Conservation (phyloP, 352 stramenopile species). For the Phytopythium vexans region DNA sequence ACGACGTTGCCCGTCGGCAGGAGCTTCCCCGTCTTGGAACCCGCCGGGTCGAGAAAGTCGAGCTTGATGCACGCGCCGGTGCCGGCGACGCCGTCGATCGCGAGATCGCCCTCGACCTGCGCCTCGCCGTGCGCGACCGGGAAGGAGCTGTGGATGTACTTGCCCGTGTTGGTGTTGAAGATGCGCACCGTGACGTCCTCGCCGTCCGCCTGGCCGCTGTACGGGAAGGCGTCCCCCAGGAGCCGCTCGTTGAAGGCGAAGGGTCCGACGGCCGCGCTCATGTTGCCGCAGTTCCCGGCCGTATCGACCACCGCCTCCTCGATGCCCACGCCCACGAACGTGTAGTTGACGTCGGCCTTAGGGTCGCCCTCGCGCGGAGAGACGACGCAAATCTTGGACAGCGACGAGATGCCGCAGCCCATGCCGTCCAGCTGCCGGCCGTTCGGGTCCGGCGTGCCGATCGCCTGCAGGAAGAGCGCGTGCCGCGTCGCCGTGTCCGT, state of each 20-base stretch:
- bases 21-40: constrained; percentile 8
- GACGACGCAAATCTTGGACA: constrained; percentile 7
- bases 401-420: constrained; percentile 1
- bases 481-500: background rate
- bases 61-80: constrained; percentile 2
- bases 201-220: background rate
- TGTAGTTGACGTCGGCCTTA: constrained; percentile 1
- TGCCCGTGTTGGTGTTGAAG: constrained; percentile 8
- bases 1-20: constrained; percentile 5
- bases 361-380: background rate
- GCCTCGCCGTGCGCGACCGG: constrained; percentile 3
- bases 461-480: constrained; percentile 2
- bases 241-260: constrained; percentile 6
- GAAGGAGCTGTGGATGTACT: constrained; percentile 8
- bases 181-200: constrained; percentile 7
- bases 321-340: constrained; percentile 6
- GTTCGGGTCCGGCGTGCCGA: constrained; percentile 4
- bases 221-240: background rate
- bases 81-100: constrained; percentile 3
- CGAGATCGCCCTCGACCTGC: background rate
- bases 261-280: constrained; percentile 6
- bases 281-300: constrained; percentile 6
- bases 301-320: background rate
- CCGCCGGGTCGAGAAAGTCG: constrained; percentile 6
- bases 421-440: constrained; percentile 5